Base-by-base conservation (phyloP, 139 green algal genomes). In the Klebsormidium nitens region DNA sequence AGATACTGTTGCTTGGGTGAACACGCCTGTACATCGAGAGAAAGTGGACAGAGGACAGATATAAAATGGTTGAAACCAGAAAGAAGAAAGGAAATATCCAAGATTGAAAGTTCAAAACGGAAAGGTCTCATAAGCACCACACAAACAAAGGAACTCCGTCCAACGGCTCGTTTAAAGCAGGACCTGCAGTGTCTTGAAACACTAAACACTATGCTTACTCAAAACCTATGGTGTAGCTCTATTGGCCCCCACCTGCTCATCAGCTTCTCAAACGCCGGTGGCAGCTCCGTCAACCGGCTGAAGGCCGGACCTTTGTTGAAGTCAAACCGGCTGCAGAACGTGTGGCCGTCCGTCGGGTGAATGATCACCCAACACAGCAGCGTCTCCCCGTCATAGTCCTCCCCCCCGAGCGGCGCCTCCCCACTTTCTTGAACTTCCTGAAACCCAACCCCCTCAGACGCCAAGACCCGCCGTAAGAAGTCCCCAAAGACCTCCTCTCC, bases 291-390 rank as follows among this genome's bases (percentile, higher is more conserved):
- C 0, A 82, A 8, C 0, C 57, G 37, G 8, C 52, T 81, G 72
- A 74, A 79, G 19, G 52, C 48, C 2, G 64, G 70, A 23, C 42
- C 44, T 28, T 60, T 59, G 34, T 71, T 74, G 79, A 97, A 92
- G 69, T 97, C 90, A 47, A 96, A 98, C 5, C 72, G 70, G 17
- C 58, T 76, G 70, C 36, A 64, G 26, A 82, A 82, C 29, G 75
- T 42, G 71, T 85, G 79, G 37, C 23, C 28, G 4, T 59, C 42
- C 1, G 6, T 11, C 6, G 59, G 56, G 32, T 82, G 69, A 6
- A 96, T 84, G 37, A 98, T 73, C 40, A 98, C 92, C 78, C 95
- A 97, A 81, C 92, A 97, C 26, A 95, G 69, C 50, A 96, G 79
- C 34, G 93, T 98, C 4, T 78, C 60, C 19, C 78, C 55, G 32